A percentile compares a stretch with the other conserved stretches of the same genome.
These are phyloP conservation scores for Botrytis cinerea DNA, from an alignment of 2,329 filamentous ascomycete genomes.

Conservation along the genomic window DNA sequence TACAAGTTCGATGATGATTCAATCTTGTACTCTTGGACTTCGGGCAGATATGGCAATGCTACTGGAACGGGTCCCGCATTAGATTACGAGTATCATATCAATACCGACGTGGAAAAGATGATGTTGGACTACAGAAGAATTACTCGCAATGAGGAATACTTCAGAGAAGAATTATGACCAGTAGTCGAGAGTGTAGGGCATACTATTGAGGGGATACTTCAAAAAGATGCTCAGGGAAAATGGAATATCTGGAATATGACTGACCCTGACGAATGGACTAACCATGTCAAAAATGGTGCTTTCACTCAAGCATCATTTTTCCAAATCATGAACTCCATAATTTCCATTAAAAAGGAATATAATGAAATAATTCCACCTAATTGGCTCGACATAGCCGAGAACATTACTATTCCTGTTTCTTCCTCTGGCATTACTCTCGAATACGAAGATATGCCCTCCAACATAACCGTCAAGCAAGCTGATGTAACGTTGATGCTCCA, in stretches of 20 bases:
- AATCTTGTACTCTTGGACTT: constrained; percentile 31
- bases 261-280: constrained; percentile 52
- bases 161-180: constrained; percentile 27
- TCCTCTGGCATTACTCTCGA: constrained; percentile 54
- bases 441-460: constrained; percentile 28
- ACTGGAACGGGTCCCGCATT: constrained; percentile 29
- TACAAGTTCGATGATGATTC: constrained; percentile 27
- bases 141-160: constrained; percentile 25
- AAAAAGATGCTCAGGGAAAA: constrained; percentile 21
- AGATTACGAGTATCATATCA: constrained; percentile 34
- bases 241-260: constrained; percentile 62
- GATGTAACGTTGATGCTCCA: constrained; percentile 29
- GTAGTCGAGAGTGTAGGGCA: constrained; percentile 26
- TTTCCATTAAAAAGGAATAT: constrained; percentile 24
- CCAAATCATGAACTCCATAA: constrained; percentile 49
- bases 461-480: constrained; percentile 32
- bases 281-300: constrained; percentile 55
- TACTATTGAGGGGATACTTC: constrained; percentile 23
- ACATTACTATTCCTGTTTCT: constrained; percentile 56
- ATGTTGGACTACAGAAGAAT: constrained; percentile 21
- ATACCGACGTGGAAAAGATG: constrained; percentile 28
- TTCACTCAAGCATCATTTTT: constrained; percentile 53
- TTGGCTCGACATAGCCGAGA: constrained; percentile 56
- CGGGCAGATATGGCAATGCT: constrained; percentile 30
- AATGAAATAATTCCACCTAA: constrained; percentile 49